Evolutionary conservation across 2,329 filamentous ascomycete genomes (phyloP).

Genomic region (Calcarisporium arbuscula): DNA sequence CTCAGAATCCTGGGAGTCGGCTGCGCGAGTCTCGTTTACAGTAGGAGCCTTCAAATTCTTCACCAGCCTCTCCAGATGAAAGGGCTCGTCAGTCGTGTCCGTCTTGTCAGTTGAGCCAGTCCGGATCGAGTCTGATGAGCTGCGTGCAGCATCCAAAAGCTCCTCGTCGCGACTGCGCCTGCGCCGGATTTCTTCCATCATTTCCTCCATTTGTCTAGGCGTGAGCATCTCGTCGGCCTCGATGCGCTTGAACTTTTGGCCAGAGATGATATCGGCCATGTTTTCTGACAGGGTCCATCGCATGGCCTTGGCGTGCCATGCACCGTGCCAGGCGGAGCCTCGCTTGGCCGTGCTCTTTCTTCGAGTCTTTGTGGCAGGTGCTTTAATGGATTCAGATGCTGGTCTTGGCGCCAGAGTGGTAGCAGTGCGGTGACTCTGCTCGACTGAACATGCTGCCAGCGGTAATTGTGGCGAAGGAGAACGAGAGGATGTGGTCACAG

Average conservation of each 20-base stretch:
- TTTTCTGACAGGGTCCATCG: slow-evolving; percentile 51
- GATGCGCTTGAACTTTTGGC: slow-evolving; percentile 46
- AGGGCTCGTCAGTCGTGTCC: slow-evolving; percentile 40
- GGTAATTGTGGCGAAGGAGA: too few relatives aligned
- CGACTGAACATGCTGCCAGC: too few relatives aligned
- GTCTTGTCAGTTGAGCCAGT: slow-evolving; percentile 18
- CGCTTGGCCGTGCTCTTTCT: too few relatives aligned
- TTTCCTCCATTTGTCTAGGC: slow-evolving; percentile 42
- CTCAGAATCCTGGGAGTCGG: slow-evolving; percentile 12
- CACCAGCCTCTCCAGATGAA: slow-evolving; percentile 43
- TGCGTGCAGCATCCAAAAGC: slow-evolving; percentile 9
- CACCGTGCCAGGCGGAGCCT: too few relatives aligned
- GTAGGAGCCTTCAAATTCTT: slow-evolving; percentile 31
- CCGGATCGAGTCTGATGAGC: slow-evolving; percentile 17
- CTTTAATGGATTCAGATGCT: too few relatives aligned
- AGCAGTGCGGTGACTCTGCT: too few relatives aligned
- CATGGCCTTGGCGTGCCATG: slow-evolving; percentile 22
- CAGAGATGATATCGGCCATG: slow-evolving; percentile 49
- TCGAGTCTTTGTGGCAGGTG: too few relatives aligned
- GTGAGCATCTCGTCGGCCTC: slow-evolving; percentile 56
- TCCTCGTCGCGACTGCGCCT: slow-evolving; percentile 16
- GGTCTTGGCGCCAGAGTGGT: too few relatives aligned
- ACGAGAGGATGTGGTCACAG: too few relatives aligned
- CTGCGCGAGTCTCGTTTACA: slow-evolving; percentile 5
- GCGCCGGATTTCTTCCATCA: slow-evolving; percentile 30